Evolutionary conservation across 2,329 filamentous ascomycete species (phyloP), one percentile per base, ranked within the genome.

Genomic region (Trichoderma atrobrunneum): DNA sequence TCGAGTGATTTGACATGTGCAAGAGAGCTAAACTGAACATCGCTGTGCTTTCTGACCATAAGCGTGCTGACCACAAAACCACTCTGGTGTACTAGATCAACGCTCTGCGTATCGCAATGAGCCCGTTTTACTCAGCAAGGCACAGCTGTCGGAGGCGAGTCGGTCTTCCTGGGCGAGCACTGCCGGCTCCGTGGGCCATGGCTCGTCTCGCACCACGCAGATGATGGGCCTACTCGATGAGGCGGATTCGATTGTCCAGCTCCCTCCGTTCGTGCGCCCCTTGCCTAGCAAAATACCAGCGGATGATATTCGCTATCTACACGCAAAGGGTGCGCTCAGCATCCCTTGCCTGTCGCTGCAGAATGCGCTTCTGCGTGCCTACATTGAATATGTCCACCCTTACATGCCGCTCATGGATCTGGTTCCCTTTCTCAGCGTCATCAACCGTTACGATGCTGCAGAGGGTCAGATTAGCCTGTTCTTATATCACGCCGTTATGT

Each of bases 401-500:
- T 98, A 93, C 80, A 97, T 98, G 93, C 95, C 95, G 28, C 85
- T 97, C 36, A 84, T 98, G 74, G 94, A 93, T 84, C 78, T 91
- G 78, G 81, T 89, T 80, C 82, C 89, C 79, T 87, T 91, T 76
- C 78, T 92, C 72, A 79, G 84, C 64, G 86, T 88, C 59, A 86
- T 94, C 74, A 89, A 90, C 76, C 85, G 86, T 72, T 85, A 87
- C 12, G 92, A 96, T 79, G 93, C 92, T 16, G 85, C 87, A 61
- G 86, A 89, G 76, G 91, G 91, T 11, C 91, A 90, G 78, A 87
- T 94, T 77, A 97, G 95, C 82, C 84, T 98, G 76, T 88, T 98
- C 72, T 84, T 98, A 2, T 98, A 97, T 81, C 95, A 98, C 79
- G 93, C 95, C 12, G 92, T 97, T 78, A 97, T 98, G 93, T 98